phyloP scores from a whole-genome alignment of 805 yeast species.

The Scheffersomyces stipitis region DNA sequence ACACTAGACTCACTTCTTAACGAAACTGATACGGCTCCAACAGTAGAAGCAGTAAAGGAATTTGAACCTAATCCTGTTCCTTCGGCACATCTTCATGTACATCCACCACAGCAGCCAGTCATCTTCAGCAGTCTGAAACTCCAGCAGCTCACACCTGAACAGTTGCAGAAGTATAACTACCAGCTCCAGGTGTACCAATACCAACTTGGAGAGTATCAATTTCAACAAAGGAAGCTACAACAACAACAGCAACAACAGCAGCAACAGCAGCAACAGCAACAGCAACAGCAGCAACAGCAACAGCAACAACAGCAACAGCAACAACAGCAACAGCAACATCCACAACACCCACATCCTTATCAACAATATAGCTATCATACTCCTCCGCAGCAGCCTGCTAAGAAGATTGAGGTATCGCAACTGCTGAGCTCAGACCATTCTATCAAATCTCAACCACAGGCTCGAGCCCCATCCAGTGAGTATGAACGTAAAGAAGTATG shows the following conservation, averaged over 20 bases:
- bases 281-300: slow-evolving; percentile 6
- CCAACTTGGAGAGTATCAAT: slow-evolving; percentile 15
- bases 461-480: slow-evolving; percentile 7
- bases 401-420: not conserved
- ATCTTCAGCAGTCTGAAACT: slow-evolving; percentile 13
- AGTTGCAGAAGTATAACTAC: slow-evolving; percentile 21
- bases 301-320: slow-evolving; percentile 8
- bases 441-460: not conserved
- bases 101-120: slow-evolving; percentile 13
- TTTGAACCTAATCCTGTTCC: slow-evolving; percentile 28
- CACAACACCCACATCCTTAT: slow-evolving; percentile 1
- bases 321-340: slow-evolving; percentile 11
- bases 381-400: slow-evolving; percentile 6
- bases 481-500: slow-evolving; percentile 38
- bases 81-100: slow-evolving; percentile 35
- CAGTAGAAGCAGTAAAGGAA: not conserved
- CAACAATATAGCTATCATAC: not conserved
- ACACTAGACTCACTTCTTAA: slow-evolving; percentile 37
- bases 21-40: not conserved
- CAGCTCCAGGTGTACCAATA: slow-evolving; percentile 20
- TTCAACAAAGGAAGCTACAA: slow-evolving; percentile 11
- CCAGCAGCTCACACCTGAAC: slow-evolving; percentile 17
- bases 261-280: slow-evolving; percentile 11
- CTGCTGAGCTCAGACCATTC: not conserved
- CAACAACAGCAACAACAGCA: slow-evolving; percentile 3